These are phyloP conservation scores for Mortierella hygrophila DNA, from an alignment of 192 early-diverging fungal species.

Conservation along the genomic window DNA sequence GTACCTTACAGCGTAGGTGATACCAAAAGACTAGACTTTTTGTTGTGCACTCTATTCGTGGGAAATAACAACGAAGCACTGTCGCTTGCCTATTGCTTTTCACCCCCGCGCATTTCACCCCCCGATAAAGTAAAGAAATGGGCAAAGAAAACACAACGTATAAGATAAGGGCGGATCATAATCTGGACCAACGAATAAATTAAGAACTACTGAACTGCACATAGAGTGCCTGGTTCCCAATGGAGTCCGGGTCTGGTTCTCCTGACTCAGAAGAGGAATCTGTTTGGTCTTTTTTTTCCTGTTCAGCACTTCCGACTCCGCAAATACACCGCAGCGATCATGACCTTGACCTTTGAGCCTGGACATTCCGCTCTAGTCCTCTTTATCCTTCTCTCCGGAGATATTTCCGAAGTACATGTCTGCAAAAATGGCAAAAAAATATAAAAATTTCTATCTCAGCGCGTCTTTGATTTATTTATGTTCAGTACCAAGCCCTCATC, in stretches of 20 bases:
- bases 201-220: background rate
- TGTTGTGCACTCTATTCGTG: background rate
- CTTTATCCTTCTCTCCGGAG: background rate
- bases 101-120: constrained; percentile 12
- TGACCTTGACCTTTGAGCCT: background rate
- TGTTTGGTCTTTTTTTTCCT: background rate
- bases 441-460: background rate
- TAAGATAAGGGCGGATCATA: background rate
- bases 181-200: background rate
- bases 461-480: background rate
- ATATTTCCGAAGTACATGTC: background rate
- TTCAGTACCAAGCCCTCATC: background rate
- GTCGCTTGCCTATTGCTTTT: background rate
- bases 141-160: background rate
- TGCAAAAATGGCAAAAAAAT: background rate
- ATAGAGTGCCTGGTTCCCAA: background rate
- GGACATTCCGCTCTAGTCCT: background rate
- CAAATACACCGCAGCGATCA: background rate
- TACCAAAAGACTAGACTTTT: too few relatives aligned
- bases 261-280: background rate
- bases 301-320: background rate
- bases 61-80: background rate
- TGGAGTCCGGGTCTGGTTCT: background rate
- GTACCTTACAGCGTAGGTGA: too few relatives aligned
- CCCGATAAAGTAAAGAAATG: background rate